A percentile compares a stretch with the other conserved stretches of the same genome.
phyloP scores from a whole-genome alignment of 2,329 filamentous ascomycete species.

The Xylaria sp. region DNA sequence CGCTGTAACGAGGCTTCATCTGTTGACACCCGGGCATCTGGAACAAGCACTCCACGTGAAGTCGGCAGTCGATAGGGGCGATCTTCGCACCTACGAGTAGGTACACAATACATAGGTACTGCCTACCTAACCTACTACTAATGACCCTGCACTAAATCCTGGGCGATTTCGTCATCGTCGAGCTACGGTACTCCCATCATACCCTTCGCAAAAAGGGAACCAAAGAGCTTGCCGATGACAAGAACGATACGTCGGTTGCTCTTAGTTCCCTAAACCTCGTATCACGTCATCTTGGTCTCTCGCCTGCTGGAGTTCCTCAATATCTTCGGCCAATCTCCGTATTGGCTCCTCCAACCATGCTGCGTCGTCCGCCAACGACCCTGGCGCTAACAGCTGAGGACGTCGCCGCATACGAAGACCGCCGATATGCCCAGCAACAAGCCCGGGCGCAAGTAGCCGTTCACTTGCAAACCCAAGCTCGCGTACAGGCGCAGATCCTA shows the following conservation, averaged over 20 bases:
- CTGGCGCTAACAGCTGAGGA: conserved; percentile 66
- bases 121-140: background rate
- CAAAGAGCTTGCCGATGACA: too few species aligned
- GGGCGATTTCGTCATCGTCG: background rate
- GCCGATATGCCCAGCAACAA: conserved; percentile 36
- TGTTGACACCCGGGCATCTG: too few species aligned
- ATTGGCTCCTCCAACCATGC: conserved; percentile 40
- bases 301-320: too few species aligned
- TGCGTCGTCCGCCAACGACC: conserved; percentile 62
- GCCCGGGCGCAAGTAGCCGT: conserved; percentile 1
- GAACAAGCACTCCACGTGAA: too few species aligned
- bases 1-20: too few species aligned
- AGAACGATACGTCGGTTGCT: background rate
- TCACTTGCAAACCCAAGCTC: background rate
- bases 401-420: conserved; percentile 64
- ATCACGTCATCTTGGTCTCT: too few species aligned
- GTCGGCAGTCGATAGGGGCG: too few species aligned
- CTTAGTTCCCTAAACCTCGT: background rate
- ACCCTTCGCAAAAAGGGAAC: too few species aligned
- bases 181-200: background rate
- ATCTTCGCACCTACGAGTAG: too few species aligned
- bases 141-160: background rate
- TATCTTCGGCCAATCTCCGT: too few species aligned
- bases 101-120: too few species aligned
- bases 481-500: conserved; percentile 10